Evolutionary conservation across 1,284 basidiomycete species (phyloP).

Genomic region (Cutaneotrichosporon curvatum): DNA sequence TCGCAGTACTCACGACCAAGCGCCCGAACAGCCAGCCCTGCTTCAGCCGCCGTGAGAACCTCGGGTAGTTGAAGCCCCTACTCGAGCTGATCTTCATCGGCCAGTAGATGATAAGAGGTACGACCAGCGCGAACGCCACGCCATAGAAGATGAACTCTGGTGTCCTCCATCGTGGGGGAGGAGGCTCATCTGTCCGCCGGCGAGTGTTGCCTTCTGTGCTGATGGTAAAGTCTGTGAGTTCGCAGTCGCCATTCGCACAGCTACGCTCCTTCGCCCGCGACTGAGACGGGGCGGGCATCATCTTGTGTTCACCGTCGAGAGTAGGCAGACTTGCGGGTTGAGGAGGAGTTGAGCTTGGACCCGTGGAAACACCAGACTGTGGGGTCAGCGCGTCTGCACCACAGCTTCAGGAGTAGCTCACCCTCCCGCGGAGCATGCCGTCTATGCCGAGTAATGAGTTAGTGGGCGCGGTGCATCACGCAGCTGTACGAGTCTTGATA

Average conservation of each 20-base stretch:
- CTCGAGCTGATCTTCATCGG: conserved; percentile 69
- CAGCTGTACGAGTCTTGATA: too few species aligned
- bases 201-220: conserved; percentile 20
- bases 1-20: conserved; percentile 23
- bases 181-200: conserved; percentile 8
- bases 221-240: conserved; percentile 34
- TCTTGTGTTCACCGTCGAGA: too few species aligned
- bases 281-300: too few species aligned
- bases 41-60: conserved; percentile 58
- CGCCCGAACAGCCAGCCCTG: conserved; percentile 51
- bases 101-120: conserved; percentile 74
- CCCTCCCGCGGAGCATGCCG: too few species aligned
- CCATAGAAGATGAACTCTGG: conserved; percentile 77
- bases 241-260: background rate
- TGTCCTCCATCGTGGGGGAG: conserved; percentile 61
- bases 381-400: too few species aligned
- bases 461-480: too few species aligned
- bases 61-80: conserved; percentile 66
- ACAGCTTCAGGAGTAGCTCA: too few species aligned
- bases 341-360: too few species aligned
- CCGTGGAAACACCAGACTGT: too few species aligned
- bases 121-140: conserved; percentile 55
- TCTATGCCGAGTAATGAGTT: too few species aligned
- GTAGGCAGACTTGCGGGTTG: too few species aligned
- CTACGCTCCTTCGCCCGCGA: too few species aligned